Conservation (phyloP, 1,284 basidiomycete genomes). For the Earliella scabrosa region DNA sequence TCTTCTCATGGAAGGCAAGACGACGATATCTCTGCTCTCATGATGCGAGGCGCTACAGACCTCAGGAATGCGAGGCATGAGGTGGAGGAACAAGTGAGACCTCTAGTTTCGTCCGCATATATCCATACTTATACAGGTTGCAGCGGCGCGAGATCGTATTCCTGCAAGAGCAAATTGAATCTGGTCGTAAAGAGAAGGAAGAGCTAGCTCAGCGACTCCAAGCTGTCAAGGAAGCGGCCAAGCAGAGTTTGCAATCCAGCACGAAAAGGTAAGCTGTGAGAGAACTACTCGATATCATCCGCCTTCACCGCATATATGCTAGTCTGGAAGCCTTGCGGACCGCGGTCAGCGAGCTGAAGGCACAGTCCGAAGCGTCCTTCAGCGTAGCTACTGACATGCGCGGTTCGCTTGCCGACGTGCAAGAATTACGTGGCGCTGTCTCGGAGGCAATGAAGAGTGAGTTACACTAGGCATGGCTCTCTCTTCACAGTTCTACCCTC, state of each 20-base stretch:
- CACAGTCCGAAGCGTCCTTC: slow-evolving; percentile 35
- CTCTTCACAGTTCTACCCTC: neutral
- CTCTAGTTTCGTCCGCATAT: slow-evolving; percentile 1
- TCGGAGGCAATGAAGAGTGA: slow-evolving; percentile 29
- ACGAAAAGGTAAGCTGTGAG: slow-evolving; percentile 26
- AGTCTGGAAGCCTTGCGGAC: slow-evolving; percentile 31
- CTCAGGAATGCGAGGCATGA: slow-evolving; percentile 34
- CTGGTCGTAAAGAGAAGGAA: slow-evolving; percentile 29
- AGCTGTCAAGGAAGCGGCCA: slow-evolving; percentile 33
- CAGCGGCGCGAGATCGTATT: slow-evolving; percentile 34
- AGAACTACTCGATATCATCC: neutral
- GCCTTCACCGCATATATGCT: slow-evolving; percentile 18
- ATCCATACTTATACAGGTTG: neutral
- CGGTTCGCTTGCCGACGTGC: slow-evolving; percentile 31
- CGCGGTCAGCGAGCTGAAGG: slow-evolving; percentile 31
- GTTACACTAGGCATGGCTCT: neutral
- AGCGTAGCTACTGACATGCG: slow-evolving; percentile 30
- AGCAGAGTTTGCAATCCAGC: slow-evolving; percentile 31
- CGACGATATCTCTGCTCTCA: slow-evolving; percentile 35
- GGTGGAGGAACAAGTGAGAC: slow-evolving; percentile 30
- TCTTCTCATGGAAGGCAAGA: slow-evolving; percentile 26
- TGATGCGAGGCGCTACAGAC: slow-evolving; percentile 38
- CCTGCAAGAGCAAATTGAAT: slow-evolving; percentile 30
- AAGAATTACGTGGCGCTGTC: slow-evolving; percentile 31
- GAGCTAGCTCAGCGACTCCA: slow-evolving; percentile 30